Base-by-base conservation (phyloP, 2,329 filamentous ascomycete genomes). In the Penicillium olsonii region DNA sequence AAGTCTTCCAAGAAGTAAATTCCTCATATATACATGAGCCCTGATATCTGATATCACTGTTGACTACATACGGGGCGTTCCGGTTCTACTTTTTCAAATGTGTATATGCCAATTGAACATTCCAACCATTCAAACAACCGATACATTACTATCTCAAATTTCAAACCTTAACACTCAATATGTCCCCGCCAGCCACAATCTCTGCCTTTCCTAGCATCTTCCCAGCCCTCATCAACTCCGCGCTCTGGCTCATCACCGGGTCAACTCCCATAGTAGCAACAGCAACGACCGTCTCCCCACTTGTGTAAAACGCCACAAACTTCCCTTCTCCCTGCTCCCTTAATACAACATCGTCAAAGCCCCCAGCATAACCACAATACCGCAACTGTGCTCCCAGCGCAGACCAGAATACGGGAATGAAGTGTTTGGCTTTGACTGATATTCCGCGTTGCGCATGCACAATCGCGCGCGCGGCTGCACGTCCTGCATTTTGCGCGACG, bases 351-450 rank as follows among this genome's bases (percentile, higher is more conserved):
- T 95, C 91, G 66, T 99, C 94, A 76, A 84, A 97, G 0, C 92
- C 92, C 45, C 83, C 82, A 0, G 78, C 74, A 75, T 92, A 94
- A 11, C 94, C 94, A 66, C 91, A 96, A 78, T 99, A 99, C 38
- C 94, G 84, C 62, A 99, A 73, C 74, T 99, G 94, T 5, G 85
- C 82, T 5, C 92, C 90, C 5, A 99, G 76, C 0, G 94, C 94
- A 1, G 90, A 96, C 94, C 94, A 99, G 78, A 99, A 99, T 42
- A 99, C 83, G 0, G 94, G 94, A 50, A 94, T 92, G 72, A 96
- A 96, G 2, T 83, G 78, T 61, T 88, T 84, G 0, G 84, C 78
- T 54, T 79, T 78, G 38, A 79, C 69, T 7, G 79, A 60, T 2
- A 56, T 49, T 2, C 56, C 45, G 6, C 59, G 53, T 15, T 57